phyloP scores from a whole-genome alignment of 75 land plant species.

The Picea glauca region DNA sequence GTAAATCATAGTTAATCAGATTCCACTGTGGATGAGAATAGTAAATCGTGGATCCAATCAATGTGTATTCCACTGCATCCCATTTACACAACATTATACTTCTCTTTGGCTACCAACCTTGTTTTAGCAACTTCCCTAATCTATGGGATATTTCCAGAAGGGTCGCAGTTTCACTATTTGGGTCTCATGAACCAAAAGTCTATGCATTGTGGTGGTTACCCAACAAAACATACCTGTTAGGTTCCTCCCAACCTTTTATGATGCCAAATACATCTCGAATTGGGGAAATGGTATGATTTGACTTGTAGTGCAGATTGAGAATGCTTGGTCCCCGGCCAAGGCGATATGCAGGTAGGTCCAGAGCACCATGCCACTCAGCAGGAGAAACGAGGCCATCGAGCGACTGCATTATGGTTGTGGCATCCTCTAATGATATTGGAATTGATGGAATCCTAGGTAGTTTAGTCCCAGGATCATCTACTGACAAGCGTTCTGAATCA shows the following conservation, averaged over 20 bases:
- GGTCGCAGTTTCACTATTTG: slow-evolving; percentile 66
- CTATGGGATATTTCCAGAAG: slow-evolving; percentile 50
- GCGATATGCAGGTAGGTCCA: slow-evolving; percentile 39
- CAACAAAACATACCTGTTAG: slow-evolving; percentile 50
- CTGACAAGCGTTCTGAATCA: slow-evolving; percentile 30
- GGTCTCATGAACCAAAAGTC: slow-evolving; percentile 71
- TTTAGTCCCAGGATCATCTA: slow-evolving; percentile 37
- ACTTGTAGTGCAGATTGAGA: slow-evolving; percentile 51
- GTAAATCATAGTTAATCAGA: too few species aligned
- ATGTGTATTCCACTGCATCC: too few species aligned
- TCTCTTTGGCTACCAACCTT: slow-evolving; percentile 31
- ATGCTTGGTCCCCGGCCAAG: slow-evolving; percentile 66
- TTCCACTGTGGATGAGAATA: too few species aligned
- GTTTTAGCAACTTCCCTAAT: slow-evolving; percentile 25
- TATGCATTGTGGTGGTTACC: slow-evolving; percentile 78
- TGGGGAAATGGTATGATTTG: background rate
- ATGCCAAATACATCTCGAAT: slow-evolving; percentile 65
- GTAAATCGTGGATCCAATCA: too few species aligned
- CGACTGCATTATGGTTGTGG: slow-evolving; percentile 35
- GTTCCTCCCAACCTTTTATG: background rate
- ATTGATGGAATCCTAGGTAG: slow-evolving; percentile 71
- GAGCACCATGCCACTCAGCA: slow-evolving; percentile 65
- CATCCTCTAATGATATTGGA: slow-evolving; percentile 76
- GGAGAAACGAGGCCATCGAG: slow-evolving; percentile 55
- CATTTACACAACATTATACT: too few species aligned